Conservation (phyloP, 176 grass and related monocot genomes). For the Secale cereale region DNA sequence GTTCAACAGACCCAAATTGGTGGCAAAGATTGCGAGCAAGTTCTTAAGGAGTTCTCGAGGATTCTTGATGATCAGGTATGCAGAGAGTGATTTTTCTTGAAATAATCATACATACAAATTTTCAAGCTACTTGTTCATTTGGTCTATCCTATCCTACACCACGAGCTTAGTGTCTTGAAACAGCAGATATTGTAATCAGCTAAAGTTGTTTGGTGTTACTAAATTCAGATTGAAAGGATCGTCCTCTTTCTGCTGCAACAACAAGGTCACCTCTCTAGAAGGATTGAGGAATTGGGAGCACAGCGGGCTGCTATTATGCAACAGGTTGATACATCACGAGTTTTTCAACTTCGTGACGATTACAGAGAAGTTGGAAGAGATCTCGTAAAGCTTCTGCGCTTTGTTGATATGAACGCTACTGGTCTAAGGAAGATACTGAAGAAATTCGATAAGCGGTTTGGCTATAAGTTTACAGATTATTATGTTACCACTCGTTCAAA, state of each 20-base stretch:
- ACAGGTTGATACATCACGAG: conserved; percentile 59
- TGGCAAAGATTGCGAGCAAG: conserved; percentile 59
- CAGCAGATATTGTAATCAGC: background rate
- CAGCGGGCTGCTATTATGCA: conserved; percentile 43
- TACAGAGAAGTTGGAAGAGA: conserved; percentile 77
- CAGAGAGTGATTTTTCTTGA: conserved; percentile 16
- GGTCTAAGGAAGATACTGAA: conserved; percentile 94
- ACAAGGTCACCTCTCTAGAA: conserved; percentile 82
- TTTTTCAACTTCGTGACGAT: conserved; percentile 49
- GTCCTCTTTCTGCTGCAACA: conserved; percentile 88
- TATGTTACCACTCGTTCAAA: conserved; percentile 85
- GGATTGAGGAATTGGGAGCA: conserved; percentile 73
- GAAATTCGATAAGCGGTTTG: conserved; percentile 97
- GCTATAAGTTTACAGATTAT: conserved; percentile 91
- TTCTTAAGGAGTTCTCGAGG: conserved; percentile 93
- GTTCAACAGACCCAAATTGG: conserved; percentile 64
- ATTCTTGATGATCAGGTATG: conserved; percentile 94
- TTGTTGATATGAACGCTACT: conserved; percentile 90
- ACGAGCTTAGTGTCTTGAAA: background rate
- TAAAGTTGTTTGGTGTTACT: background rate
- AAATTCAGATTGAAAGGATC: conserved; percentile 85
- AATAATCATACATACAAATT: background rate
- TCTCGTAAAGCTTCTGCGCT: conserved; percentile 86
- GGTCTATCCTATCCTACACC: background rate
- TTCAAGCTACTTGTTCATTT: background rate